Evolutionary conservation across 495 filamentous ascomycete genomes (phyloP).

Genomic region (Tuber calosporum): DNA sequence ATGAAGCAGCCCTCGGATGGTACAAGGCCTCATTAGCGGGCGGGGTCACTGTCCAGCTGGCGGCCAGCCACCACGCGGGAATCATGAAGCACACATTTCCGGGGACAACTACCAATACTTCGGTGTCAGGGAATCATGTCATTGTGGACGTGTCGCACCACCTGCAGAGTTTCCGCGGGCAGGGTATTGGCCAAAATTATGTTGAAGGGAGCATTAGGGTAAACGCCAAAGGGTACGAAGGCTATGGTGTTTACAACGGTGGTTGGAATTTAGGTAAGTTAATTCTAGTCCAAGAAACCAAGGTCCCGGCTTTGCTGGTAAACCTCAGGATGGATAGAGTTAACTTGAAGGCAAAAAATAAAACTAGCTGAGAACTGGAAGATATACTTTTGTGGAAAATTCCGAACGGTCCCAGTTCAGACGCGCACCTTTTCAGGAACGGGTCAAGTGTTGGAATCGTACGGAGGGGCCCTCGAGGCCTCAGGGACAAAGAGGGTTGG

Average conservation of each 20-base stretch:
- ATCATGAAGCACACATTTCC: constrained; percentile 60
- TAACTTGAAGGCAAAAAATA: background rate
- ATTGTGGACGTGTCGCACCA: constrained; percentile 68
- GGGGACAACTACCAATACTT: constrained; percentile 16
- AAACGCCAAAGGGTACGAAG: constrained; percentile 53
- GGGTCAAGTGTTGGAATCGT: constrained; percentile 32
- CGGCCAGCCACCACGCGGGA: constrained; percentile 56
- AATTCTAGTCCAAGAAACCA: constrained; percentile 13
- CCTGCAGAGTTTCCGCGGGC: constrained; percentile 55
- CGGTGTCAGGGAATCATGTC: constrained; percentile 47
- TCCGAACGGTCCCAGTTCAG: constrained; percentile 46
- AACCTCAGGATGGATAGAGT: background rate
- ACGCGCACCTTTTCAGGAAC: constrained; percentile 52
- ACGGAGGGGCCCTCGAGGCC: constrained; percentile 24
- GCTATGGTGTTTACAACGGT: constrained; percentile 58
- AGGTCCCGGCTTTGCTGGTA: constrained; percentile 23
- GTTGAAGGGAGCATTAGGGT: constrained; percentile 56
- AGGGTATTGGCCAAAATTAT: constrained; percentile 59
- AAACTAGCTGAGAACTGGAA: constrained; percentile 49
- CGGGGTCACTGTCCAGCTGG: constrained; percentile 55
- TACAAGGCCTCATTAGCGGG: constrained; percentile 54
- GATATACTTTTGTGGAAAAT: constrained; percentile 64
- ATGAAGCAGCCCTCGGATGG: constrained; percentile 56
- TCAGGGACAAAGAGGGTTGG: constrained; percentile 44
- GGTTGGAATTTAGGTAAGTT: constrained; percentile 55